Conservation (phyloP, 2,329 filamentous ascomycete genomes). For the Chaetomiaceae sp. region DNA sequence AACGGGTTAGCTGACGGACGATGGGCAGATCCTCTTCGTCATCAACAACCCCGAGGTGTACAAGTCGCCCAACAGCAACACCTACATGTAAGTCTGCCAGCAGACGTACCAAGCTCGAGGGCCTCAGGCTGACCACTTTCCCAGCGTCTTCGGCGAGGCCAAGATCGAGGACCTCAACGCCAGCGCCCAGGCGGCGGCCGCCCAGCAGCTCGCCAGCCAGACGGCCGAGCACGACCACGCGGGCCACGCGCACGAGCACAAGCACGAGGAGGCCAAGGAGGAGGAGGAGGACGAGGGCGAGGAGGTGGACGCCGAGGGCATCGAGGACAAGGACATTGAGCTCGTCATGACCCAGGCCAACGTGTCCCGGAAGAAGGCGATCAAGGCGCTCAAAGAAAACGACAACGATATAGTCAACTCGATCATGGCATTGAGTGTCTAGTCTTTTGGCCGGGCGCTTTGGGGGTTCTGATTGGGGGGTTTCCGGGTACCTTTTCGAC, state of each 20-base stretch:
- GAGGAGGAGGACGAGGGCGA: conserved; percentile 88
- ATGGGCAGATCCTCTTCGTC: conserved; percentile 85
- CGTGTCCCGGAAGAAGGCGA: conserved; percentile 95
- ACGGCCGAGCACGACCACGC: conserved; percentile 63
- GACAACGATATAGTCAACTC: conserved; percentile 99
- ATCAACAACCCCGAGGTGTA: conserved; percentile 99
- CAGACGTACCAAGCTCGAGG: background rate
- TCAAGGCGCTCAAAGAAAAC: conserved; percentile 98
- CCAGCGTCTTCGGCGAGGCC: conserved; percentile 96
- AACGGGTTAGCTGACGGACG: conserved; percentile 18
- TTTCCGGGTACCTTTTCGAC: conserved; percentile 6
- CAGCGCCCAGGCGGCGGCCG: conserved; percentile 90
- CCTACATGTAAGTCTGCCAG: conserved; percentile 78
- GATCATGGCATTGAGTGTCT: conserved; percentile 96
- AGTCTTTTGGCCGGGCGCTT: conserved; percentile 29
- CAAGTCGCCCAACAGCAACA: conserved; percentile 99
- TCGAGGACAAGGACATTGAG: conserved; percentile 99
- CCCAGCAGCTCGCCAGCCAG: conserved; percentile 85
- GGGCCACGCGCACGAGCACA: conserved; percentile 62
- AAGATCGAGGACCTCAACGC: conserved; percentile 99
- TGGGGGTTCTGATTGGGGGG: background rate
- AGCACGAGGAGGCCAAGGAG: conserved; percentile 64
- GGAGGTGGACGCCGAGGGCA: conserved; percentile 88
- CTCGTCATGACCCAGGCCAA: conserved; percentile 97
- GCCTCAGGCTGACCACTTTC: conserved; percentile 2